These are phyloP conservation scores for Coprinopsis strossmayeri DNA, from an alignment of 768 basidiomycete genomes.

Conservation along the genomic window DNA sequence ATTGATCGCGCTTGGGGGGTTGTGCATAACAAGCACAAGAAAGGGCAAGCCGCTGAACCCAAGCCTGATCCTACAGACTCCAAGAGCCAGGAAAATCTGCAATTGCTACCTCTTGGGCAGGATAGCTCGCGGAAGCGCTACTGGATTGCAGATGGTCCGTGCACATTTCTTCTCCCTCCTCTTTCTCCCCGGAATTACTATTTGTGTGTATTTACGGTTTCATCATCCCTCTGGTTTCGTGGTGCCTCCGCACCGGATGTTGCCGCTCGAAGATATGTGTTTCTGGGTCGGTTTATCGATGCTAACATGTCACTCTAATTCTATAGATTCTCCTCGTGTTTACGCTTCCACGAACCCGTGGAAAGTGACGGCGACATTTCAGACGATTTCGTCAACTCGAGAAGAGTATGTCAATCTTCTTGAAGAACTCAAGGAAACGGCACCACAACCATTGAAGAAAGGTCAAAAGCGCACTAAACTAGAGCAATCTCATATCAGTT, in stretches of 20 bases:
- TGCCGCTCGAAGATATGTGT: constrained; percentile 22
- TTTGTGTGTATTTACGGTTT: constrained; percentile 71
- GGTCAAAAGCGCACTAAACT: constrained; percentile 47
- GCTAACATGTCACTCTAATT: constrained; percentile 19
- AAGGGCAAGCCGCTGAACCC: constrained; percentile 52
- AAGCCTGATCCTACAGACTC: constrained; percentile 56
- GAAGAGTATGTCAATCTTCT: constrained; percentile 68
- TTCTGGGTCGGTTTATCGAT: constrained; percentile 18
- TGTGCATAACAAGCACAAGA: constrained; percentile 79
- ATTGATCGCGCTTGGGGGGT: constrained; percentile 89
- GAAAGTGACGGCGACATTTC: constrained; percentile 79
- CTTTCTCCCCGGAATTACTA: constrained; percentile 29
- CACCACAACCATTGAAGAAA: constrained; percentile 38
- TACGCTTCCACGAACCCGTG: constrained; percentile 86
- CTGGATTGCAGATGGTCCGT: constrained; percentile 89
- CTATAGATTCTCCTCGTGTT: constrained; percentile 74
- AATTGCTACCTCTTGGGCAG: constrained; percentile 69
- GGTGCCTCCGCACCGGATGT: constrained; percentile 33
- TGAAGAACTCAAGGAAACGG: constrained; percentile 48
- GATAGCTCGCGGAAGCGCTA: constrained; percentile 72
- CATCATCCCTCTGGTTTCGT: constrained; percentile 35
- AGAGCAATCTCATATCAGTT: constrained; percentile 52
- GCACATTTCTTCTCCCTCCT: constrained; percentile 31
- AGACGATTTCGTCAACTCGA: constrained; percentile 61
- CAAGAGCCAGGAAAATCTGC: constrained; percentile 58